phyloP scores from a whole-genome alignment of 1,284 basidiomycete species.

The Caloboletus firmus region DNA sequence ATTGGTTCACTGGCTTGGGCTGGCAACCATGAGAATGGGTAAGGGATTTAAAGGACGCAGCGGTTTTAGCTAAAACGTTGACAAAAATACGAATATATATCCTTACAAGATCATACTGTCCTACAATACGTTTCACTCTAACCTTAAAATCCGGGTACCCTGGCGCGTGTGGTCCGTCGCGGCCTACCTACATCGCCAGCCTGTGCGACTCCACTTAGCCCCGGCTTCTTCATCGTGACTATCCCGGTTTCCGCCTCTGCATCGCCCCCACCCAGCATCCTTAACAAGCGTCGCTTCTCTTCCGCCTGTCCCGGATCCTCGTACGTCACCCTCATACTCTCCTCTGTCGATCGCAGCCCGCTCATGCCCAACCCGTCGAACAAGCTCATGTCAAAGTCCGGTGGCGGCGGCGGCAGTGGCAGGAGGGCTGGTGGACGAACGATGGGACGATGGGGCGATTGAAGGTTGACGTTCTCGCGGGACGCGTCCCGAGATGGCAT shows the following conservation, averaged over 20 bases:
- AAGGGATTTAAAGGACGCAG: background rate
- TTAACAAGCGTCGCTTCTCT: constrained; percentile 53
- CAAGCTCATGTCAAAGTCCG: constrained; percentile 34
- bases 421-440: background rate
- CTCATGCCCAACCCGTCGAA: constrained; percentile 23
- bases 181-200: background rate
- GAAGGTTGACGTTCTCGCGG: constrained; percentile 25
- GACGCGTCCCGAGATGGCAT: constrained; percentile 40
- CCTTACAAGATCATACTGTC: constrained; percentile 20
- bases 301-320: constrained; percentile 63
- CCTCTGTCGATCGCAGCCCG: constrained; percentile 32
- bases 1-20: background rate
- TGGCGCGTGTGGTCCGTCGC: constrained; percentile 21
- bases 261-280: constrained; percentile 28
- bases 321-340: constrained; percentile 58
- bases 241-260: background rate
- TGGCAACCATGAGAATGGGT: background rate
- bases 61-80: too few relatives aligned
- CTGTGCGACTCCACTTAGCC: background rate
- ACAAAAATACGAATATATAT: background rate
- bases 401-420: background rate
- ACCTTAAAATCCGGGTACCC: constrained; percentile 9
- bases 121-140: background rate
- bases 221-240: background rate
- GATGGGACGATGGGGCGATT: constrained; percentile 16